These are phyloP conservation scores for Pascua guehoae DNA, from an alignment of 1,284 basidiomycete species.

Conservation along the genomic window DNA sequence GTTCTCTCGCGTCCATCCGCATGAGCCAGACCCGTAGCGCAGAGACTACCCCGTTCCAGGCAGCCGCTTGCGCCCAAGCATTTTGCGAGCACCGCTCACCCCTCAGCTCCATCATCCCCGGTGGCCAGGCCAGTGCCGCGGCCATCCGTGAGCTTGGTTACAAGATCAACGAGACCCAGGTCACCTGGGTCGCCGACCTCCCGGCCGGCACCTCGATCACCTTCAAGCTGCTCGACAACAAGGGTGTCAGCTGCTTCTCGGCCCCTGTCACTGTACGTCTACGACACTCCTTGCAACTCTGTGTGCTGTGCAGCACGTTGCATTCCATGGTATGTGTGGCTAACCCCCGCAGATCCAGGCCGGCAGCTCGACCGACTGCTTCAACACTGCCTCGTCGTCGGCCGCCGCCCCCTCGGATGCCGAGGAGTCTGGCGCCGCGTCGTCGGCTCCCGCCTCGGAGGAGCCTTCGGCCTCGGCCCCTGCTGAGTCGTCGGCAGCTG, in stretches of 20 bases:
- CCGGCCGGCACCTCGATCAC: conserved; percentile 32
- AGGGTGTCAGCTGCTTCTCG: conserved; percentile 35
- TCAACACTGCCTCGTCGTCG: conserved; percentile 12
- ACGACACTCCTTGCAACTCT: not conserved
- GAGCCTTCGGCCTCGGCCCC: conserved; percentile 12
- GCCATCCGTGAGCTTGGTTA: conserved; percentile 29
- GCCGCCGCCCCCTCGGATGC: conserved; percentile 9
- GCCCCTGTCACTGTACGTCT: conserved; percentile 31
- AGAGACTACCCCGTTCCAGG: not conserved
- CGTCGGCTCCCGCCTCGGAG: conserved; percentile 11
- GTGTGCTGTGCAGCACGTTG: too few species aligned
- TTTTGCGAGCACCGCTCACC: not conserved
- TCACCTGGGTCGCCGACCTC: conserved; percentile 43
- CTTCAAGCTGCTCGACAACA: conserved; percentile 35
- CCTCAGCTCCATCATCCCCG: conserved; percentile 39
- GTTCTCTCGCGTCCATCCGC: not conserved
- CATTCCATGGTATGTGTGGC: not conserved
- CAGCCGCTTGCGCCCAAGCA: not conserved
- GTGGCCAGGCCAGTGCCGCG: conserved; percentile 31
- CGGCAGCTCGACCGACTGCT: conserved; percentile 26
- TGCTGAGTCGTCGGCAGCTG: too few species aligned
- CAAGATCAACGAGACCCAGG: conserved; percentile 21
- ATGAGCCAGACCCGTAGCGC: not conserved
- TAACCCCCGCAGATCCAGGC: conserved; percentile 23
- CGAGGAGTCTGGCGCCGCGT: conserved; percentile 2